These are phyloP conservation scores for Ophiostoma sp. DNA, from an alignment of 2,329 filamentous ascomycete genomes.

Conservation along the genomic window DNA sequence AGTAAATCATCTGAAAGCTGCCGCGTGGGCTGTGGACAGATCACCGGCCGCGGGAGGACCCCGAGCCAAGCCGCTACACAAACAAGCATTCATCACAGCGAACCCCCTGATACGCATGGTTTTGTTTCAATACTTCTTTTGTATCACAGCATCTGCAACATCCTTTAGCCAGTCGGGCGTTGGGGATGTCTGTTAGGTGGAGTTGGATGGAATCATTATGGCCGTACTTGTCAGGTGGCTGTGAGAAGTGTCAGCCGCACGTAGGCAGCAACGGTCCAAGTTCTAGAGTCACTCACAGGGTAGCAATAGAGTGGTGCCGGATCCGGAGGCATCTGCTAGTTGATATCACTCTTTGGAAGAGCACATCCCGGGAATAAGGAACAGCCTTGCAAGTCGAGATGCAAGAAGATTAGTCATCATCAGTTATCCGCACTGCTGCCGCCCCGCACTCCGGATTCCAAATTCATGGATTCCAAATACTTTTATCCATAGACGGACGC, in stretches of 20 bases:
- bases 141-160: neutral
- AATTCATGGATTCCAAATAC: slow-evolving; percentile 21
- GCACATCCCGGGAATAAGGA: neutral
- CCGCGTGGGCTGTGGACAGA: neutral
- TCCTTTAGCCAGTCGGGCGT: neutral
- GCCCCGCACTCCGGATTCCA: slow-evolving; percentile 17
- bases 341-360: neutral
- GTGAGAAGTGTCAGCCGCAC: neutral
- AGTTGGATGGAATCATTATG: slow-evolving; percentile 1
- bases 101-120: neutral
- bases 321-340: neutral
- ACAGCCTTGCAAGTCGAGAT: neutral
- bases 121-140: neutral
- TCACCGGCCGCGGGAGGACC: neutral
- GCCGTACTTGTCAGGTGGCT: neutral
- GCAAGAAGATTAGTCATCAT: neutral
- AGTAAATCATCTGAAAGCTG: neutral
- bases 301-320: neutral
- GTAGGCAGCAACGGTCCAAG: neutral
- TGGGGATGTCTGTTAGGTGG: slow-evolving; percentile 1
- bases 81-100: neutral
- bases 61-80: slow-evolving; percentile 6
- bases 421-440: neutral
- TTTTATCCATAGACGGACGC: slow-evolving; percentile 1
- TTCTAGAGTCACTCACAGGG: neutral